Conservation (phyloP, 768 basidiomycete species). For the Pisolithus tinctorius region DNA sequence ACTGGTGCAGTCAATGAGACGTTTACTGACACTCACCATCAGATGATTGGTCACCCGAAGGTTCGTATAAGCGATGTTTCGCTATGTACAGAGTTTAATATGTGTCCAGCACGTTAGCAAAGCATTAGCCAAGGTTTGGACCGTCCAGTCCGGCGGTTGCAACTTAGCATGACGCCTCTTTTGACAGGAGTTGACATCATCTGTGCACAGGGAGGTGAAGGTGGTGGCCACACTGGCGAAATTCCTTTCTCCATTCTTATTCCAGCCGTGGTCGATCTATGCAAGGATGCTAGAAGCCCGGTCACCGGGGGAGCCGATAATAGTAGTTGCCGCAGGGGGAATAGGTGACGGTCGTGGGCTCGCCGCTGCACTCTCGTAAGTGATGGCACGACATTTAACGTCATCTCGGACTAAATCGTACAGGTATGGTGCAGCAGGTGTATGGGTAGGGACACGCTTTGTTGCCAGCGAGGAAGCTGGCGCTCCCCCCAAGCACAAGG, state of each 20-base stretch:
- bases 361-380: slow-evolving; percentile 64
- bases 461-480: slow-evolving; percentile 78
- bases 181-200: slow-evolving; percentile 77
- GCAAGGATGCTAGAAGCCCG: slow-evolving; percentile 60
- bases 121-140: slow-evolving; percentile 61
- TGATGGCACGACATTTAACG: background rate
- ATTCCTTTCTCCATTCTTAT: slow-evolving; percentile 77
- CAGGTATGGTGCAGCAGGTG: slow-evolving; percentile 76
- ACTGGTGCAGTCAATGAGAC: background rate
- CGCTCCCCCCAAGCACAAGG: slow-evolving; percentile 69
- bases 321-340: slow-evolving; percentile 81
- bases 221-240: slow-evolving; percentile 85
- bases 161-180: background rate
- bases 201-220: slow-evolving; percentile 83
- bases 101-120: slow-evolving; percentile 56
- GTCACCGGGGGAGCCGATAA: slow-evolving; percentile 71
- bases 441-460: slow-evolving; percentile 88
- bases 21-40: slow-evolving; percentile 1
- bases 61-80: slow-evolving; percentile 24
- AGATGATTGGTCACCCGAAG: slow-evolving; percentile 88
- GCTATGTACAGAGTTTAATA: background rate
- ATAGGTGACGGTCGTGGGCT: slow-evolving; percentile 79
- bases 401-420: background rate
- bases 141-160: background rate
- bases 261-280: slow-evolving; percentile 77